Percentiles rank a stretch among this genome's conserved stretches.
Evolutionary conservation across 108 stramenopile species (phyloP).

Genomic region (Nitzschia sp.): DNA sequence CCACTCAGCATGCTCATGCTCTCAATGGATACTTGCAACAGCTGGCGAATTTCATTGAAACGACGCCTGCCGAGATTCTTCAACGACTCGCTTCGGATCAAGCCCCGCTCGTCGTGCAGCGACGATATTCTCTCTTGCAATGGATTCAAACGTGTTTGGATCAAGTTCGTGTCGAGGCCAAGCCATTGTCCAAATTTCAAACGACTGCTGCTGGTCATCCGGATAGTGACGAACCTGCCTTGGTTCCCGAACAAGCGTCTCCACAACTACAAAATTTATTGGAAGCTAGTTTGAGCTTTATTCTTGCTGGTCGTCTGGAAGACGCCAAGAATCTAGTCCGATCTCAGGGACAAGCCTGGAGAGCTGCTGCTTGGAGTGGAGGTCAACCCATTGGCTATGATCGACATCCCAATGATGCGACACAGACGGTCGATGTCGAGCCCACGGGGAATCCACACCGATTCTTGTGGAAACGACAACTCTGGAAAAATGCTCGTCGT

Average conservation of each 20-base stretch:
- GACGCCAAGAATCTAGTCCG: slow-evolving; percentile 55
- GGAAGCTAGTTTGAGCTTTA: slow-evolving; percentile 46
- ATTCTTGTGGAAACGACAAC: slow-evolving; percentile 68
- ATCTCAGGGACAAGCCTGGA: slow-evolving; percentile 66
- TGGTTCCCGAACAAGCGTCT: slow-evolving; percentile 16
- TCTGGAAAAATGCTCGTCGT: slow-evolving; percentile 54
- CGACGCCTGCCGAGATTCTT: slow-evolving; percentile 49
- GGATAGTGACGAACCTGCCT: slow-evolving; percentile 13
- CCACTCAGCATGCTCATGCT: slow-evolving; percentile 11
- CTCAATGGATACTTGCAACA: slow-evolving; percentile 20
- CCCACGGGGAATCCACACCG: slow-evolving; percentile 64
- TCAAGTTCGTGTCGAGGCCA: slow-evolving; percentile 21
- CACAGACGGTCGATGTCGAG: slow-evolving; percentile 2
- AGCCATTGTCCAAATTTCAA: neutral
- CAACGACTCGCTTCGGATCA: slow-evolving; percentile 10
- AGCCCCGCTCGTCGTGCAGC: slow-evolving; percentile 33
- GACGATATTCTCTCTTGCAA: slow-evolving; percentile 48
- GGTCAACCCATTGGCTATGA: slow-evolving; percentile 48
- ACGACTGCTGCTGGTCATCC: slow-evolving; percentile 1
- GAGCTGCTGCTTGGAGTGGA: slow-evolving; percentile 66
- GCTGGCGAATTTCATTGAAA: slow-evolving; percentile 22
- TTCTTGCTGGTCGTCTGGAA: slow-evolving; percentile 58
- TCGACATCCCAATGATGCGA: neutral
- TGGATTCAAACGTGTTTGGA: slow-evolving; percentile 69
- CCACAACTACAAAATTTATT: slow-evolving; percentile 49